Percentiles rank a stretch among this genome's conserved stretches.
Evolutionary conservation across 148 eudicot species (phyloP).

Genomic region (Chenopodium quinoa): DNA sequence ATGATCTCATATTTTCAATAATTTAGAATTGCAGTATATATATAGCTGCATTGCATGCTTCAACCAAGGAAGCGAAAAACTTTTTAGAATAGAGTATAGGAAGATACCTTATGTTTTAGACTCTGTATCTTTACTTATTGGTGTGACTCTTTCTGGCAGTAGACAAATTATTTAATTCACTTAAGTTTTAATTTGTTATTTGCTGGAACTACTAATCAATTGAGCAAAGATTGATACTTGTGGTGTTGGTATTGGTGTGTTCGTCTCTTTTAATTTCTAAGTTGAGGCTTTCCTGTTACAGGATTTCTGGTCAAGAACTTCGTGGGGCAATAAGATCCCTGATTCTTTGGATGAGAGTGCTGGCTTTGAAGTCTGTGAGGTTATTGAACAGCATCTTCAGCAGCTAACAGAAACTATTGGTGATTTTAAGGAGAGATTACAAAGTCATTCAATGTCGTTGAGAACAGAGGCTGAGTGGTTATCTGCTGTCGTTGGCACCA

Average conservation of each 20-base stretch:
- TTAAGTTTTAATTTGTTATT: neutral
- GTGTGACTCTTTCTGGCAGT: neutral
- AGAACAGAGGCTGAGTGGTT: conserved; percentile 45
- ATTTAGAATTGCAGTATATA: neutral
- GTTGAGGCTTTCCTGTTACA: conserved; percentile 21
- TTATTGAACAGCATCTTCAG: conserved; percentile 44
- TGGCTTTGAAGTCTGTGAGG: conserved; percentile 31
- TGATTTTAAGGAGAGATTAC: conserved; percentile 48
- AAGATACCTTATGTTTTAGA: neutral
- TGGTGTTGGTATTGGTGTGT: neutral
- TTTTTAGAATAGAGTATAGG: neutral
- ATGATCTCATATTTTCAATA: neutral
- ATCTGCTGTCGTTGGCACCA: conserved; percentile 31
- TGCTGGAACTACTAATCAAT: neutral
- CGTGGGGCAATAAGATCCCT: conserved; percentile 34
- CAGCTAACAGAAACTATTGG: conserved; percentile 40
- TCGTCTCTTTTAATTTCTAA: neutral
- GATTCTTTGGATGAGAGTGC: conserved; percentile 32
- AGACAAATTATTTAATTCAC: neutral
- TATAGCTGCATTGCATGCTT: neutral
- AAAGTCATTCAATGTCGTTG: conserved; percentile 40
- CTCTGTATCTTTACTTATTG: neutral
- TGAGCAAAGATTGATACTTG: neutral
- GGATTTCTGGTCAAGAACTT: conserved; percentile 39
- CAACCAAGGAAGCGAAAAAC: neutral